These are phyloP conservation scores for Stemphylium vesicarium DNA, from an alignment of 2,329 filamentous ascomycete species.

Conservation along the genomic window DNA sequence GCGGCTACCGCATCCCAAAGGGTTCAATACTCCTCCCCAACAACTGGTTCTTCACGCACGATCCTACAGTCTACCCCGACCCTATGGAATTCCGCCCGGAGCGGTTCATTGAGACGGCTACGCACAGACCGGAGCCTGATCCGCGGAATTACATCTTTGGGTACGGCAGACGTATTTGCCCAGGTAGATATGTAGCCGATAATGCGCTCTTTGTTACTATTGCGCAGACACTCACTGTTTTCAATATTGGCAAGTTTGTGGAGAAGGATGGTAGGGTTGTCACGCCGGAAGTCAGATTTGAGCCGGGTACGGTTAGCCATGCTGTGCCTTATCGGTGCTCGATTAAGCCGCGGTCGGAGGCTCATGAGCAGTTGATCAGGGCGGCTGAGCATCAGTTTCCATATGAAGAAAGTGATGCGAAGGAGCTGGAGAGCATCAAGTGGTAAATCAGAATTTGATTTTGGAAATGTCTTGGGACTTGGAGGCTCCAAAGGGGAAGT, in stretches of 20 bases:
- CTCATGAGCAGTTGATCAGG: slow-evolving; percentile 42
- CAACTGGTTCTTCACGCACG: slow-evolving; percentile 52
- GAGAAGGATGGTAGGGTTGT: background rate
- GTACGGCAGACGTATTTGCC: slow-evolving; percentile 53
- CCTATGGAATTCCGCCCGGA: slow-evolving; percentile 53
- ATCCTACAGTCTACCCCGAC: slow-evolving; percentile 46
- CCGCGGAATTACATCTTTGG: slow-evolving; percentile 47
- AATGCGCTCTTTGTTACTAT: slow-evolving; percentile 50
- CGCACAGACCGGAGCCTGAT: slow-evolving; percentile 46
- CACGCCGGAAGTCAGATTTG: slow-evolving; percentile 11
- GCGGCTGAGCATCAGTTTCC: slow-evolving; percentile 39
- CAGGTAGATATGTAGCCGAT: slow-evolving; percentile 53
- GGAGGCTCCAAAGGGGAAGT: no score
- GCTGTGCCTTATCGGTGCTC: slow-evolving; percentile 42
- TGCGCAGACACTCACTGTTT: slow-evolving; percentile 56
- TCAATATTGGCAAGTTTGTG: slow-evolving; percentile 45
- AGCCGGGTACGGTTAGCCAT: slow-evolving; percentile 44
- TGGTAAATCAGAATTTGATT: background rate
- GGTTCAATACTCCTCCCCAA: slow-evolving; percentile 46
- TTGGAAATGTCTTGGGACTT: background rate
- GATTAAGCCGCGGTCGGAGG: slow-evolving; percentile 42
- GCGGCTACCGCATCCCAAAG: slow-evolving; percentile 52
- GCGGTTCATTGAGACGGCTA: slow-evolving; percentile 46
- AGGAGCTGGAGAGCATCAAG: slow-evolving; percentile 7
- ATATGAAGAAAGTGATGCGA: slow-evolving; percentile 46